These are phyloP conservation scores for Saturnispora galanensis DNA, from an alignment of 805 yeast genomes.

Conservation along the genomic window DNA sequence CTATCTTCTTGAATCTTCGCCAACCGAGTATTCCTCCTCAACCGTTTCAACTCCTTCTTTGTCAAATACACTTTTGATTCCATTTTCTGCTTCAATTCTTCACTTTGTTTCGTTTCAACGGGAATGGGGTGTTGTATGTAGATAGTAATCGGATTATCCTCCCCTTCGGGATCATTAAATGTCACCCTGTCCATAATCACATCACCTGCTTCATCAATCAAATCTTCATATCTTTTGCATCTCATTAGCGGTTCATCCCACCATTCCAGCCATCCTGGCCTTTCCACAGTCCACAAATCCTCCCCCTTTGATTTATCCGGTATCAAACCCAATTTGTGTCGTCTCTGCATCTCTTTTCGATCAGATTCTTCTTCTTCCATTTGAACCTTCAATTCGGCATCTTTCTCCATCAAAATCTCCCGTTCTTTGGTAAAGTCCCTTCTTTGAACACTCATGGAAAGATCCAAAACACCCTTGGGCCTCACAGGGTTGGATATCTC, in stretches of 20 bases:
- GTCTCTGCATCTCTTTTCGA: constrained; percentile 24
- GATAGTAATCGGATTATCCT: constrained; percentile 45
- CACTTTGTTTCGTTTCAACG: constrained; percentile 47
- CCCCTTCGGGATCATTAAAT: constrained; percentile 27
- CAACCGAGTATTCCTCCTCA: constrained; percentile 61
- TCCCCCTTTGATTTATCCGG: constrained; percentile 52
- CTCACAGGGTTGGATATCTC: not conserved
- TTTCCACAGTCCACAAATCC: constrained; percentile 30
- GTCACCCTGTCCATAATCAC: constrained; percentile 20
- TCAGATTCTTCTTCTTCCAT: constrained; percentile 21
- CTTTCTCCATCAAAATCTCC: not conserved
- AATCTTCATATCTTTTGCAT: constrained; percentile 29
- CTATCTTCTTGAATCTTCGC: constrained; percentile 58
- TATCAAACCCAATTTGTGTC: constrained; percentile 20
- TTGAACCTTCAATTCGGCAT: not conserved
- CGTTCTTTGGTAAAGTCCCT: not conserved
- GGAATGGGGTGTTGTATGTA: constrained; percentile 81
- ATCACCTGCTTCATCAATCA: constrained; percentile 28
- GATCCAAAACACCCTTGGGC: not conserved
- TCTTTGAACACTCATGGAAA: not conserved
- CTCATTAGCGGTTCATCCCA: constrained; percentile 66
- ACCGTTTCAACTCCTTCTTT: constrained; percentile 63
- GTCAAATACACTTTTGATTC: constrained; percentile 49
- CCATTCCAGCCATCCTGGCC: constrained; percentile 74
- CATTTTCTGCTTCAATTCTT: constrained; percentile 17